Evolutionary conservation across 2,329 filamentous ascomycete species (phyloP).

Genomic region (Aureobasidium sp.): DNA sequence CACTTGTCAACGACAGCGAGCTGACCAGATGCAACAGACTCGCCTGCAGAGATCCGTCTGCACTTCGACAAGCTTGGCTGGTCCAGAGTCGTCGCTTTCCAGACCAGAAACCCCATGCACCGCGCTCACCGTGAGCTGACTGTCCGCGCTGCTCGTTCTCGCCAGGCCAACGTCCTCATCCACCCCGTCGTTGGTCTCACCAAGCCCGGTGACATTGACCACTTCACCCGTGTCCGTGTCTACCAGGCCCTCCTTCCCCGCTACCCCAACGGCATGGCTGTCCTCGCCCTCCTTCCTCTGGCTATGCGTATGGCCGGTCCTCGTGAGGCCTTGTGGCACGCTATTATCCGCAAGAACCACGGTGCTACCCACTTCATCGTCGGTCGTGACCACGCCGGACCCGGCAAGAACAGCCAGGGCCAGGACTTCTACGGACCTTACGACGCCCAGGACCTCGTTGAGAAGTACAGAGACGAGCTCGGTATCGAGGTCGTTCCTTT

Average conservation of each 20-base stretch:
- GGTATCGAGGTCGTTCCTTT: conserved; percentile 98
- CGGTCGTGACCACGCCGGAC: conserved; percentile 93
- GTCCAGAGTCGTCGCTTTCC: conserved; percentile 96
- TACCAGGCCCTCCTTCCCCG: conserved; percentile 94
- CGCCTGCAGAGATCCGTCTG: conserved; percentile 83
- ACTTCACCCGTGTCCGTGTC: conserved; percentile 97
- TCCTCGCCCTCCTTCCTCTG: conserved; percentile 84
- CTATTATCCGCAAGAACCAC: conserved; percentile 99
- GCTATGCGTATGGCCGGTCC: conserved; percentile 99
- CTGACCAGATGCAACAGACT: conserved; percentile 47
- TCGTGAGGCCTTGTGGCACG: conserved; percentile 98
- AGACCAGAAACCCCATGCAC: conserved; percentile 99
- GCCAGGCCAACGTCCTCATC: conserved; percentile 97
- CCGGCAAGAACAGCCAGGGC: conserved; percentile 95
- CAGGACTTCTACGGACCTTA: conserved; percentile 97
- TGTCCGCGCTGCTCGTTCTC: conserved; percentile 86
- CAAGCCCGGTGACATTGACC: conserved; percentile 98
- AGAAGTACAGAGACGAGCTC: conserved; percentile 93
- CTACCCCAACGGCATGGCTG: conserved; percentile 99
- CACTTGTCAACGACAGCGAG: not conserved
- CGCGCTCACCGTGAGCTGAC: conserved; percentile 96
- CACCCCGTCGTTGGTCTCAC: conserved; percentile 97
- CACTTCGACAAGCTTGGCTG: conserved; percentile 99
- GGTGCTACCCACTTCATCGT: conserved; percentile 99
- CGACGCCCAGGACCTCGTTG: conserved; percentile 90